Percentiles rank a stretch among this genome's conserved stretches.
Evolutionary conservation across 441 rosid genomes (phyloP).

Genomic region (Aquilaria agallochum): DNA sequence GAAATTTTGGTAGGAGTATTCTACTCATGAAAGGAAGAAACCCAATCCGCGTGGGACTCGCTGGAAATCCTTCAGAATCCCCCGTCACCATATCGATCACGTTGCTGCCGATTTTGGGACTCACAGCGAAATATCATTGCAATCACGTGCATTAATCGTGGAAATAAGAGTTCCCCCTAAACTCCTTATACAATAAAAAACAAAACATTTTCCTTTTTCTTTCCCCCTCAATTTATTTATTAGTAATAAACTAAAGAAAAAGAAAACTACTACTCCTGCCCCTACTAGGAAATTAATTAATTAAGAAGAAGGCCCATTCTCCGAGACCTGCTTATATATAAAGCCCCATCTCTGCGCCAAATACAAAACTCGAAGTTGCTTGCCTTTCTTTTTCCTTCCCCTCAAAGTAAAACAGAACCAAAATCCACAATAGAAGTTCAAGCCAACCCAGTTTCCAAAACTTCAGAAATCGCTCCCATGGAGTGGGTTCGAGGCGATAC

Average conservation of each 20-base stretch:
- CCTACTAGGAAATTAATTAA: neutral
- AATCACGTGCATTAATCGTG: slow-evolving; percentile 49
- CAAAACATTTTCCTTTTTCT: too few relatives aligned
- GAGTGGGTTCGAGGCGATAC: slow-evolving; percentile 80
- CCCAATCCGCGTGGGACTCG: neutral
- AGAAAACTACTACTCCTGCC: slow-evolving; percentile 3
- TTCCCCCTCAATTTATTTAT: too few relatives aligned
- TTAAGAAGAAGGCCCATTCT: neutral
- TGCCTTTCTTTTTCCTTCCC: neutral
- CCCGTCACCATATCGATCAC: slow-evolving; percentile 5
- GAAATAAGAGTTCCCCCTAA: neutral
- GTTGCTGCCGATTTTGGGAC: slow-evolving; percentile 15
- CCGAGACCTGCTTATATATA: neutral
- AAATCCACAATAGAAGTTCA: neutral
- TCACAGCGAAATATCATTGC: slow-evolving; percentile 23
- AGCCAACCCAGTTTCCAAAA: neutral
- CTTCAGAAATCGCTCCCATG: slow-evolving; percentile 29
- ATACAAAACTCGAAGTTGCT: neutral
- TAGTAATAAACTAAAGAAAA: too few relatives aligned
- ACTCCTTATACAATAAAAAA: too few relatives aligned
- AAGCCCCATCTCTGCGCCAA: neutral
- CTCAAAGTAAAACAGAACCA: slow-evolving; percentile 4
- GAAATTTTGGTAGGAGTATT: too few relatives aligned
- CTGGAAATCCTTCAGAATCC: neutral
- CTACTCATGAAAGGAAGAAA: too few relatives aligned